Evolutionary conservation across 2,329 filamentous ascomycete species (phyloP).

Genomic region (Trichoderma afroharzianum): DNA sequence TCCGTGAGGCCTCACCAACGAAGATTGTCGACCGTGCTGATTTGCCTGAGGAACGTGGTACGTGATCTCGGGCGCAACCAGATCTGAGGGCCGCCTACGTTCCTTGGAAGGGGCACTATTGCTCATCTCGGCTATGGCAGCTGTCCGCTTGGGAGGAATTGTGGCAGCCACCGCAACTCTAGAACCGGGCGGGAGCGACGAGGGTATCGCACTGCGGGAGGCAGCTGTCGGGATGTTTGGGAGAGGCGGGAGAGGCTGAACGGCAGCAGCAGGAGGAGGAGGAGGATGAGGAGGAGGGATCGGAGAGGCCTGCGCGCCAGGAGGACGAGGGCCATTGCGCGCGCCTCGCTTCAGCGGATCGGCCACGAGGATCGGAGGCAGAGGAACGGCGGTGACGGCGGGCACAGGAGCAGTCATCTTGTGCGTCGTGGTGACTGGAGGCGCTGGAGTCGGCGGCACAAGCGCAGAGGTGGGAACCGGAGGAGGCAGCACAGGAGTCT

Average conservation of each 20-base stretch:
- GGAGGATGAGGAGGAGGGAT: not conserved
- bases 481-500: conserved; percentile 34
- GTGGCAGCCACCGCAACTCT: not conserved
- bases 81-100: conserved; percentile 31
- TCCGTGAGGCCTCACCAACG: conserved; percentile 34
- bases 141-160: not conserved
- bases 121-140: conserved; percentile 23
- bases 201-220: not conserved
- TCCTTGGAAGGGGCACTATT: conserved; percentile 21
- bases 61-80: conserved; percentile 40
- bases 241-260: not conserved
- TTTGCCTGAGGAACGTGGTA: conserved; percentile 38
- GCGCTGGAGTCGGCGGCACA: conserved; percentile 9
- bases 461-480: conserved; percentile 22
- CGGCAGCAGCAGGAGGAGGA: not conserved
- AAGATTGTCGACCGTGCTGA: conserved; percentile 27
- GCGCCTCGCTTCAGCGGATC: conserved; percentile 13
- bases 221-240: not conserved
- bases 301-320: not conserved
- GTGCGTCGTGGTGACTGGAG: not conserved
- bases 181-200: conserved; percentile 11
- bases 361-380: conserved; percentile 10
- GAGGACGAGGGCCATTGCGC: conserved; percentile 1
- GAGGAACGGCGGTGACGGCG: conserved; percentile 15
- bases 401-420: conserved; percentile 6